Conservation (phyloP, 169 alveolate genomes). For the Plasmodium ovale region DNA sequence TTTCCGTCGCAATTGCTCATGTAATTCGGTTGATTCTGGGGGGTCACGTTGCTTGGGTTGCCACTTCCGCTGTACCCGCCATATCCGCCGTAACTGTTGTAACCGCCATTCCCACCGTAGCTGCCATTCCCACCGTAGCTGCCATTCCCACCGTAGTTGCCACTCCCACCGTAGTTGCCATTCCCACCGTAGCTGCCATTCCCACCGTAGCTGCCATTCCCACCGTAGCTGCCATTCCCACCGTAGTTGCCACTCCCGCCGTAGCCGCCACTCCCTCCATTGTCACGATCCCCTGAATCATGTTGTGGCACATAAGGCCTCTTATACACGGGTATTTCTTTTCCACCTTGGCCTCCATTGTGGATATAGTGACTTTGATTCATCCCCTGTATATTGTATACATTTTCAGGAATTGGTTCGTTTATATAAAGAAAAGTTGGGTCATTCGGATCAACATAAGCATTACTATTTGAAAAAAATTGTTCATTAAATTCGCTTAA, state of each 20-base stretch:
- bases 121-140: neutral
- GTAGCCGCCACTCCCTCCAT: neutral
- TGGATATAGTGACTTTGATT: slow-evolving; percentile 61
- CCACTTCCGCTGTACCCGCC: too few relatives aligned
- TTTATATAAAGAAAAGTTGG: slow-evolving; percentile 72
- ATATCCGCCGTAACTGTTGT: too few relatives aligned
- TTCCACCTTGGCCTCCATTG: slow-evolving; percentile 6
- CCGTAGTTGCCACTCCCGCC: neutral
- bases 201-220: too few relatives aligned
- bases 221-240: neutral
- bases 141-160: neutral
- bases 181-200: too few relatives aligned
- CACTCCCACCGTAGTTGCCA: neutral
- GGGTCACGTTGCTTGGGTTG: slow-evolving; percentile 8
- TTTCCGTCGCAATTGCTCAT: neutral
- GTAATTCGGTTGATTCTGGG: slow-evolving; percentile 30
- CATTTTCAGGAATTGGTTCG: slow-evolving; percentile 44
- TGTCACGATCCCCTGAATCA: slow-evolving; percentile 5
- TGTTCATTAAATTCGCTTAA: slow-evolving; percentile 51
- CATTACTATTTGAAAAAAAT: slow-evolving; percentile 62
- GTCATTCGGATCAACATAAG: slow-evolving; percentile 77
- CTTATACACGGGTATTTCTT: slow-evolving; percentile 61
- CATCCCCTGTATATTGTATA: slow-evolving; percentile 18
- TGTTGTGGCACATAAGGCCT: slow-evolving; percentile 46
- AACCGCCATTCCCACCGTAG: neutral